phyloP scores from a whole-genome alignment of 805 yeast genomes.

The Suhomyces pyralidae region DNA sequence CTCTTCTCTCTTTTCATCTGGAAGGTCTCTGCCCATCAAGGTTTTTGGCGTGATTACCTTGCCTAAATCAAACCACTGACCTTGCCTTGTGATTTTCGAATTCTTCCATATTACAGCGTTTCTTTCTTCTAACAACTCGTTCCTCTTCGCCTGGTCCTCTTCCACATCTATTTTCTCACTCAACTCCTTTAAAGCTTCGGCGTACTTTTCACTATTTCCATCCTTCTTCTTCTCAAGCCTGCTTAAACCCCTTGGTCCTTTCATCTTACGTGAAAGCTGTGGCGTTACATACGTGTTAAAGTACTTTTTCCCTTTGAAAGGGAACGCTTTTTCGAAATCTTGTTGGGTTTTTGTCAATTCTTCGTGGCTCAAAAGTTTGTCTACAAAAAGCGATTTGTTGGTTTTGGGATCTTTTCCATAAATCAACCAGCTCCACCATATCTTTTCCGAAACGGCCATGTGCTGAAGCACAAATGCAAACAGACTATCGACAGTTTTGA shows the following conservation, averaged over 20 bases:
- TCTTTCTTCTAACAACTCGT: constrained; percentile 21
- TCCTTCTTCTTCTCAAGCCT: constrained; percentile 11
- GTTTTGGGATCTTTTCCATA: constrained; percentile 34
- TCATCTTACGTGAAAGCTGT: constrained; percentile 41
- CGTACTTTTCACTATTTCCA: constrained; percentile 5
- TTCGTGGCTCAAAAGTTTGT: constrained; percentile 16
- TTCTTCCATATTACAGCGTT: constrained; percentile 34
- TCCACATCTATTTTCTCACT: constrained; percentile 10
- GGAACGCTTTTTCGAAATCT: constrained; percentile 18
- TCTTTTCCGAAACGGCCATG: constrained; percentile 24
- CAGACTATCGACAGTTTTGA: constrained; percentile 22
- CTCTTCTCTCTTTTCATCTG: constrained; percentile 7
- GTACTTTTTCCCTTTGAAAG: constrained; percentile 33
- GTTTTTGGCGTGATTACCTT: constrained; percentile 5
- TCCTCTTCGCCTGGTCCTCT: constrained; percentile 6
- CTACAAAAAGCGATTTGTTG: constrained; percentile 26
- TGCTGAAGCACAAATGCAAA: constrained; percentile 27
- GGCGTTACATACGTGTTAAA: constrained; percentile 44
- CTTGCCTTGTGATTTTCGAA: constrained; percentile 19
- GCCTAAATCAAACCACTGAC: constrained; percentile 28
- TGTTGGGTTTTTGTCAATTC: constrained; percentile 19
- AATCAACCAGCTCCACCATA: constrained; percentile 42
- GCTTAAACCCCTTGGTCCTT: constrained; percentile 27
- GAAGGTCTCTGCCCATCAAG: constrained; percentile 6
- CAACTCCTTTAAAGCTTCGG: constrained; percentile 8